Evolutionary conservation across 768 basidiomycete genomes (phyloP).

Genomic region (Termitomyces sp.): DNA sequence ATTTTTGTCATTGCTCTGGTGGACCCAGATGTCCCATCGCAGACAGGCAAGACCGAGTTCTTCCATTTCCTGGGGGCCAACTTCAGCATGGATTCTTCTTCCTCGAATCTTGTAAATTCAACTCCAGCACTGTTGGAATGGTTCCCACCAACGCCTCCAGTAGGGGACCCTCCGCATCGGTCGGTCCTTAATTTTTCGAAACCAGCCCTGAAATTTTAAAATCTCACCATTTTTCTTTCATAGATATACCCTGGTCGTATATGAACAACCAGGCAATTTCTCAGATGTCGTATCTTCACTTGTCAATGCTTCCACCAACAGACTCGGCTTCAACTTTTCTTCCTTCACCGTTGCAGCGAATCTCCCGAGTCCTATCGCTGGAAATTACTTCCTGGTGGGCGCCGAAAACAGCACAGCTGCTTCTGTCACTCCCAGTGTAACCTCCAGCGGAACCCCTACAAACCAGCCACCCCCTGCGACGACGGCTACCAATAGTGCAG

Average conservation of each 20-base stretch:
- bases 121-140: conserved; percentile 35
- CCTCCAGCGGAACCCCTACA: background rate
- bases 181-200: conserved; percentile 13
- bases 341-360: conserved; percentile 26
- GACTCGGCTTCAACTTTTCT: conserved; percentile 33
- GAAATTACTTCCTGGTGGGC: conserved; percentile 37
- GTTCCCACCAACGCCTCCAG: conserved; percentile 31
- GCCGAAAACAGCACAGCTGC: conserved; percentile 17
- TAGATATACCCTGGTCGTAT: conserved; percentile 31
- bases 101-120: conserved; percentile 26
- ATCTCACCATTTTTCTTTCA: background rate
- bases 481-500: background rate
- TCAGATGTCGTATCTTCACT: conserved; percentile 21
- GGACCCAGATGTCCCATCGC: conserved; percentile 39
- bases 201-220: conserved; percentile 7
- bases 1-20: conserved; percentile 33
- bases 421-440: conserved; percentile 1
- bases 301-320: conserved; percentile 27
- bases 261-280: conserved; percentile 25
- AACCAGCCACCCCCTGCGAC: background rate
- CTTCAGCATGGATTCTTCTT: conserved; percentile 23
- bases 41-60: conserved; percentile 29
- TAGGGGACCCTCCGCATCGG: conserved; percentile 39
- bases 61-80: conserved; percentile 36
- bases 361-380: conserved; percentile 32